Percentiles rank a stretch among this genome's conserved stretches.
These are phyloP conservation scores for Aspergillus ochraceus DNA, from an alignment of 2,329 filamentous ascomycete species.

Conservation along the genomic window DNA sequence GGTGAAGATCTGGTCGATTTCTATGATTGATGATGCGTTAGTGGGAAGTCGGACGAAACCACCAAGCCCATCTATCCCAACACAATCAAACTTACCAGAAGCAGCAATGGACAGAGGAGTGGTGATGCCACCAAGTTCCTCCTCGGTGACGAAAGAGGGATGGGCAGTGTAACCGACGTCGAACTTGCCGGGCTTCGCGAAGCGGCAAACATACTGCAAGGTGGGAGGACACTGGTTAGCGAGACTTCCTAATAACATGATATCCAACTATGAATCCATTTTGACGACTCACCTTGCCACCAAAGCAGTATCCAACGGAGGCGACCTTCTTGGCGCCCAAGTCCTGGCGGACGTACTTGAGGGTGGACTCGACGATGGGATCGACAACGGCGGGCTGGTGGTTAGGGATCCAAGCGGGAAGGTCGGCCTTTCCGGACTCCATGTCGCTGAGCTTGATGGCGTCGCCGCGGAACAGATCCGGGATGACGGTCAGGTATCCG, in stretches of 20 bases:
- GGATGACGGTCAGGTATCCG: constrained; percentile 68
- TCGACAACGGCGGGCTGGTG: constrained; percentile 54
- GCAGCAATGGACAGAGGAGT: constrained; percentile 68
- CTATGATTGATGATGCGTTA: constrained; percentile 30
- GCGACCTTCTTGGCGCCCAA: constrained; percentile 61
- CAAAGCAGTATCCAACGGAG: constrained; percentile 73
- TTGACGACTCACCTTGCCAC: constrained; percentile 58
- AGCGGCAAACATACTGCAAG: constrained; percentile 67
- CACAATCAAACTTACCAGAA: constrained; percentile 37
- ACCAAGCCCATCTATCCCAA: no score
- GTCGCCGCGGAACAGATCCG: constrained; percentile 71
- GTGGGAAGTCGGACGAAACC: neutral
- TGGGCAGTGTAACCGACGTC: constrained; percentile 74
- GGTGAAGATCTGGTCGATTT: constrained; percentile 67
- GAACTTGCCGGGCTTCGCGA: constrained; percentile 62
- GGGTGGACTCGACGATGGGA: constrained; percentile 51
- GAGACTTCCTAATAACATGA: neutral
- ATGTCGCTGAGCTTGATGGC: constrained; percentile 55
- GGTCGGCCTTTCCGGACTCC: constrained; percentile 48
- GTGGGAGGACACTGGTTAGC: constrained; percentile 7
- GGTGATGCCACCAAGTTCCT: constrained; percentile 65
- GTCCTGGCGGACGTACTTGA: constrained; percentile 59
- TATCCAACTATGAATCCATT: no score
- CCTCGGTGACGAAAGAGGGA: constrained; percentile 70
- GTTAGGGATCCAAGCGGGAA: constrained; percentile 52